A percentile compares a stretch with the other conserved stretches of the same genome.
phyloP scores from a whole-genome alignment of 2,329 filamentous ascomycete genomes.

The Domatiomyces catenatus region DNA sequence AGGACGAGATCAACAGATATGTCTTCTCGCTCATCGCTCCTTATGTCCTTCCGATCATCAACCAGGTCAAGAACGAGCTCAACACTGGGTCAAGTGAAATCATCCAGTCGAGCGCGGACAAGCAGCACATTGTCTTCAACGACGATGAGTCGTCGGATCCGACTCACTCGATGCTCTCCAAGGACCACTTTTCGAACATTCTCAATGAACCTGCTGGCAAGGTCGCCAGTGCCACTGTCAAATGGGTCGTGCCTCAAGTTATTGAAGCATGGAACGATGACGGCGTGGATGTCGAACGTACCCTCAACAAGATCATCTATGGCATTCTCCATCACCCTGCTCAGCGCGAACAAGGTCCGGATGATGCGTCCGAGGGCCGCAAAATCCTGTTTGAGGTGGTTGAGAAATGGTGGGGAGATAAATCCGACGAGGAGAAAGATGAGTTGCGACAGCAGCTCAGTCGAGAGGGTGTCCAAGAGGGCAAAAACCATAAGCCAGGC shows the following conservation, averaged over 20 bases:
- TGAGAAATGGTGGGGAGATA: constrained; percentile 64
- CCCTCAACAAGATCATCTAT: constrained; percentile 59
- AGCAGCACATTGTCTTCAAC: constrained; percentile 76
- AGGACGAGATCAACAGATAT: constrained; percentile 76
- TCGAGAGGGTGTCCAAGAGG: constrained; percentile 58
- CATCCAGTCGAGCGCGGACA: constrained; percentile 65
- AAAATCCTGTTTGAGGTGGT: constrained; percentile 64
- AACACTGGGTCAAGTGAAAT: constrained; percentile 74
- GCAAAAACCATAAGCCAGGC: constrained; percentile 74
- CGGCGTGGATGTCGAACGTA: constrained; percentile 49
- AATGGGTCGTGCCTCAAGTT: constrained; percentile 77
- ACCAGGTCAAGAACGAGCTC: constrained; percentile 74
- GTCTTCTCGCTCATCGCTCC: constrained; percentile 86
- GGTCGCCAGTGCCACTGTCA: constrained; percentile 61
- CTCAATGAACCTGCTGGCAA: constrained; percentile 80
- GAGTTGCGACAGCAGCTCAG: constrained; percentile 61
- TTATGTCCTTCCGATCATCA: constrained; percentile 70
- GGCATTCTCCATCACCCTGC: constrained; percentile 84
- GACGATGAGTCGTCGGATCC: constrained; percentile 64
- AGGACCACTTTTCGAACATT: constrained; percentile 85
- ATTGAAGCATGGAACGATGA: constrained; percentile 81
- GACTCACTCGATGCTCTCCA: constrained; percentile 89
- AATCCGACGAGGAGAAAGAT: constrained; percentile 46
- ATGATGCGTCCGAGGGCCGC: constrained; percentile 58
- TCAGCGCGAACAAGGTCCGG: constrained; percentile 52